Percentiles rank a stretch among this genome's conserved stretches.
These are phyloP conservation scores for Psophocarpus tetragonolobus DNA, from an alignment of 306 rosid species.

Conservation along the genomic window DNA sequence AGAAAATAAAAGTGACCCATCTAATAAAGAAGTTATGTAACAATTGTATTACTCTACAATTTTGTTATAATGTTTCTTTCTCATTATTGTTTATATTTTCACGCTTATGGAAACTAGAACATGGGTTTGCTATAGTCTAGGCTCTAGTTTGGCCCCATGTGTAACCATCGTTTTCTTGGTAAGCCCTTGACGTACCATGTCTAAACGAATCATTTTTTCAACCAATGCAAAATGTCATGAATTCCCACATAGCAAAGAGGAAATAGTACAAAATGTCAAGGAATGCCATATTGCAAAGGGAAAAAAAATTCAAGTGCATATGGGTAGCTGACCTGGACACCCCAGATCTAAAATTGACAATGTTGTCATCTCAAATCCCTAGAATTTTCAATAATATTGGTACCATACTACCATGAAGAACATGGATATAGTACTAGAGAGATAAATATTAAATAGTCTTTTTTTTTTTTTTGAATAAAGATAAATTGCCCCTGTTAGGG, in stretches of 20 bases:
- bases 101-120: slow-evolving; percentile 39
- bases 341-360: slow-evolving; percentile 9
- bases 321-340: neutral
- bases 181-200: slow-evolving; percentile 32
- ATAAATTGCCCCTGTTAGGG: neutral
- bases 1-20: slow-evolving; percentile 43
- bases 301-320: neutral
- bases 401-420: neutral
- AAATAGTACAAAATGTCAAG: slow-evolving; percentile 26
- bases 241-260: slow-evolving; percentile 15
- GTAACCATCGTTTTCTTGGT: slow-evolving; percentile 38
- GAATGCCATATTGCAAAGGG: slow-evolving; percentile 21
- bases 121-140: slow-evolving; percentile 35
- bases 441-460: too few relatives aligned
- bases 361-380: slow-evolving; percentile 18
- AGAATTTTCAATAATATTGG: slow-evolving; percentile 20
- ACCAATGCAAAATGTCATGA: slow-evolving; percentile 23
- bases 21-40: slow-evolving; percentile 5
- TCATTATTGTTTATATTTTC: slow-evolving; percentile 26
- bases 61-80: slow-evolving; percentile 16
- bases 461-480: too few relatives aligned
- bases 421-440: neutral
- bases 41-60: slow-evolving; percentile 25
- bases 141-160: slow-evolving; percentile 29
- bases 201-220: slow-evolving; percentile 35